A percentile compares a stretch with the other conserved stretches of the same genome.
phyloP scores from a whole-genome alignment of 2,329 filamentous ascomycete genomes.

The Aspergillus sp. region DNA sequence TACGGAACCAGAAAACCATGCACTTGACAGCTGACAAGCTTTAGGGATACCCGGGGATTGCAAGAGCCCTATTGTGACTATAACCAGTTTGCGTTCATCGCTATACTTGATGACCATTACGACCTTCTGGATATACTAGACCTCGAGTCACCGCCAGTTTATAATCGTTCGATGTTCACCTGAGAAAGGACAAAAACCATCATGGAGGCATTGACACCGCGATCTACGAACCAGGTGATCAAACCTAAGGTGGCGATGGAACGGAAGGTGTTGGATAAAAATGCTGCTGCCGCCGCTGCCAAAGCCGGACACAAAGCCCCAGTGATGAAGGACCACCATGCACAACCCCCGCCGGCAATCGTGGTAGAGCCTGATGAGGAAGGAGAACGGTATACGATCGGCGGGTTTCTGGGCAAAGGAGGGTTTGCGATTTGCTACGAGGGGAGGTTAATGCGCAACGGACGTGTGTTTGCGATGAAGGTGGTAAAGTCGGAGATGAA shows the following conservation, averaged over 20 bases:
- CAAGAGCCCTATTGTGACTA: background rate
- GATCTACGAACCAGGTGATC: constrained; percentile 42
- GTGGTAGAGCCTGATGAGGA: constrained; percentile 40
- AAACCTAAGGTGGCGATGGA: constrained; percentile 36
- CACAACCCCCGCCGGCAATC: constrained; percentile 38
- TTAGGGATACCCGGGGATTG: constrained; percentile 4
- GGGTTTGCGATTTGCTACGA: constrained; percentile 48
- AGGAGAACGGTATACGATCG: constrained; percentile 41
- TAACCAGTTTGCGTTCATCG: constrained; percentile 7
- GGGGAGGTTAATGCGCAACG: constrained; percentile 37
- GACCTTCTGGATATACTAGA: constrained; percentile 4
- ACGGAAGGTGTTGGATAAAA: constrained; percentile 33
- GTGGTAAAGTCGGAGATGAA: constrained; percentile 45
- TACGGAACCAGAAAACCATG: background rate
- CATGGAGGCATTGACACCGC: constrained; percentile 45
- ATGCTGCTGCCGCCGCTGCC: constrained; percentile 23
- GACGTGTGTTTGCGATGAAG: constrained; percentile 44
- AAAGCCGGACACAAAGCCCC: constrained; percentile 22
- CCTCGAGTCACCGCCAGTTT: constrained; percentile 3
- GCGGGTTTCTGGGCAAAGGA: constrained; percentile 43
- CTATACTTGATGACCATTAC: constrained; percentile 17
- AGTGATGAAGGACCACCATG: constrained; percentile 37
- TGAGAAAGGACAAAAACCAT: constrained; percentile 6
- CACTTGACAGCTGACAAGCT: constrained; percentile 5
- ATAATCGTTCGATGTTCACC: constrained; percentile 19